These are phyloP conservation scores for Dipteronia sinensis DNA, from an alignment of 345 rosid genomes.

Conservation along the genomic window DNA sequence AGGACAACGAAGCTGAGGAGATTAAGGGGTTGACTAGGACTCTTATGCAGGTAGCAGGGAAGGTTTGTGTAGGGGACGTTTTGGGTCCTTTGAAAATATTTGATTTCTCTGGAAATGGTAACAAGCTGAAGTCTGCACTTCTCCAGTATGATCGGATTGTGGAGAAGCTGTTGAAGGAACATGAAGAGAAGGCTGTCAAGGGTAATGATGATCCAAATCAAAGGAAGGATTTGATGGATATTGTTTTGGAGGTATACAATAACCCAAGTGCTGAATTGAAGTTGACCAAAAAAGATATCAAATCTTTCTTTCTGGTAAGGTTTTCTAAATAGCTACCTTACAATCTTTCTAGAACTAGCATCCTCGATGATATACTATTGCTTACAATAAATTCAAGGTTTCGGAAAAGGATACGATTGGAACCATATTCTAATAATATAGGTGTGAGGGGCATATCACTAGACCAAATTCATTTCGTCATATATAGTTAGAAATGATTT, in stretches of 20 bases:
- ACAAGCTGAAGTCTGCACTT: conserved; percentile 45
- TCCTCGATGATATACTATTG: too few relatives aligned
- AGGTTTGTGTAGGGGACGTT: conserved; percentile 55
- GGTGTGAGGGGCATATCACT: too few relatives aligned
- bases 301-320: conserved; percentile 62
- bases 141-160: conserved; percentile 47
- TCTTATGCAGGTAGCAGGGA: conserved; percentile 53
- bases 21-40: conserved; percentile 38
- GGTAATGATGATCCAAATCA: conserved; percentile 7
- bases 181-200: conserved; percentile 38
- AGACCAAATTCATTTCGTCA: too few relatives aligned
- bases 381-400: too few relatives aligned
- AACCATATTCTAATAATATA: too few relatives aligned
- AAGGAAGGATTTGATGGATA: conserved; percentile 45
- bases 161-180: conserved; percentile 60
- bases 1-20: conserved; percentile 42
- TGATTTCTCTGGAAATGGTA: conserved; percentile 63
- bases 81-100: conserved; percentile 63
- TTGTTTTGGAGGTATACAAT: conserved; percentile 39
- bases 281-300: conserved; percentile 58
- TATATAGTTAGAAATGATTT: too few relatives aligned
- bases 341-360: too few relatives aligned
- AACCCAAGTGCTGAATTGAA: conserved; percentile 53
- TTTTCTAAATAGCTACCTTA: background rate
- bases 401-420: too few relatives aligned